These are phyloP conservation scores for Cryphonectria radicalis DNA, from an alignment of 2,329 filamentous ascomycete species.

Conservation along the genomic window DNA sequence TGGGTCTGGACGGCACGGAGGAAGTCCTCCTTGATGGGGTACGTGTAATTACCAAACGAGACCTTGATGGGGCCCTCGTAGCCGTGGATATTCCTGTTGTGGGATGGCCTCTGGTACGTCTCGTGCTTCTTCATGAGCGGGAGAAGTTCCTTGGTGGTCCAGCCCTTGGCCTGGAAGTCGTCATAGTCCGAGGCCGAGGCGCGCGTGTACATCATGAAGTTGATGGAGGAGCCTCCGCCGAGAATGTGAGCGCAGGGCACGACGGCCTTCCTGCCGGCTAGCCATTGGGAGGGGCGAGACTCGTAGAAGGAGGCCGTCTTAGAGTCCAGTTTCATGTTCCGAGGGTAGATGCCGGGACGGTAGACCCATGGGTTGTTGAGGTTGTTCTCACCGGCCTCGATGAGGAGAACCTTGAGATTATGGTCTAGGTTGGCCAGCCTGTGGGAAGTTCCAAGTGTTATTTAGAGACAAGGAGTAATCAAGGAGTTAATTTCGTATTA, in stretches of 20 bases:
- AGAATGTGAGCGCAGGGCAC: slow-evolving; percentile 77
- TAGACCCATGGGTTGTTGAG: slow-evolving; percentile 80
- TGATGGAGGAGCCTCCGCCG: slow-evolving; percentile 74
- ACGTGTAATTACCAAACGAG: slow-evolving; percentile 80
- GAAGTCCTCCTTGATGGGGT: slow-evolving; percentile 83
- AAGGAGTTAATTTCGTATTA: neutral
- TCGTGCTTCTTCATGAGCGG: slow-evolving; percentile 82
- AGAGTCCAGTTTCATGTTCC: slow-evolving; percentile 78
- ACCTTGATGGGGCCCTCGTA: slow-evolving; percentile 83
- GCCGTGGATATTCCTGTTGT: slow-evolving; percentile 72
- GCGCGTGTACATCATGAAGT: slow-evolving; percentile 80
- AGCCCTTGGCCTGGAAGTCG: slow-evolving; percentile 80
- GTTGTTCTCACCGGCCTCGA: slow-evolving; percentile 74
- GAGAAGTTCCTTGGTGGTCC: slow-evolving; percentile 75
- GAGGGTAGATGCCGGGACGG: slow-evolving; percentile 76
- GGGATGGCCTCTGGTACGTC: slow-evolving; percentile 71
- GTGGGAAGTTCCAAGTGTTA: slow-evolving; percentile 31
- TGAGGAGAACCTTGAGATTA: slow-evolving; percentile 70
- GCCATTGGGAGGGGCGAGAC: slow-evolving; percentile 73
- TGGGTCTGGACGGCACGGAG: slow-evolving; percentile 73
- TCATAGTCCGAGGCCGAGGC: slow-evolving; percentile 76
- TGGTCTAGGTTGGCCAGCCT: slow-evolving; percentile 77
- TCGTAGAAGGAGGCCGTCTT: slow-evolving; percentile 84
- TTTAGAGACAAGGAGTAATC: neutral
- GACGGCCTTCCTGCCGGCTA: slow-evolving; percentile 71